Evolutionary conservation across 2,329 filamentous ascomycete species (phyloP).

Genomic region (Chrysoporthe cubensis): DNA sequence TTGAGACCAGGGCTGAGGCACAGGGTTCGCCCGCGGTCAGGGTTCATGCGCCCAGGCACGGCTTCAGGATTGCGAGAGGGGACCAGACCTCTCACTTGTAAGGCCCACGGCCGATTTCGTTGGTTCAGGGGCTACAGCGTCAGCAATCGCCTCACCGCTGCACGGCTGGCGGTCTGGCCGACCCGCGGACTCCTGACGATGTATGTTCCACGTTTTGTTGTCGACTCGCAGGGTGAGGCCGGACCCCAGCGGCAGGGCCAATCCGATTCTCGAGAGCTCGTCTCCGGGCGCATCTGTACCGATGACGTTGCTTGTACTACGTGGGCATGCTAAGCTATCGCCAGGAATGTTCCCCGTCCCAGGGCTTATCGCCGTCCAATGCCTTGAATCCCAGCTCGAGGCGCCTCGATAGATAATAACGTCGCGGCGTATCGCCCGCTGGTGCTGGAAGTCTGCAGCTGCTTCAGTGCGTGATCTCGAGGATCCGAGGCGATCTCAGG

Average conservation of each 20-base stretch:
- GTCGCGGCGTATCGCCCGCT: no score
- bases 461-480: not conserved
- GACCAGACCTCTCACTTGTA: slow-evolving; percentile 33
- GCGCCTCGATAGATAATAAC: no score
- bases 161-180: not conserved
- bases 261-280: not conserved
- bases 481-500: not conserved
- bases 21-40: slow-evolving; percentile 44
- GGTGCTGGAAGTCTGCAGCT: not conserved
- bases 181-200: not conserved
- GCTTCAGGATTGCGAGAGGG: slow-evolving; percentile 51
- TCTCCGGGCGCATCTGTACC: not conserved
- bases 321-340: not conserved
- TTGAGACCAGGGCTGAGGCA: slow-evolving; percentile 52
- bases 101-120: not conserved
- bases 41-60: slow-evolving; percentile 65
- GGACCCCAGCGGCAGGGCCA: not conserved
- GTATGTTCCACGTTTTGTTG: not conserved
- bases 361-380: not conserved
- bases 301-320: not conserved
- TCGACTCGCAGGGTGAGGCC: not conserved
- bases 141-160: slow-evolving; percentile 2
- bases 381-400: not conserved
- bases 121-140: not conserved
- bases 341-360: not conserved